Evolutionary conservation across 306 rosid species (phyloP).

Genomic region (Cucurbita moschata): DNA sequence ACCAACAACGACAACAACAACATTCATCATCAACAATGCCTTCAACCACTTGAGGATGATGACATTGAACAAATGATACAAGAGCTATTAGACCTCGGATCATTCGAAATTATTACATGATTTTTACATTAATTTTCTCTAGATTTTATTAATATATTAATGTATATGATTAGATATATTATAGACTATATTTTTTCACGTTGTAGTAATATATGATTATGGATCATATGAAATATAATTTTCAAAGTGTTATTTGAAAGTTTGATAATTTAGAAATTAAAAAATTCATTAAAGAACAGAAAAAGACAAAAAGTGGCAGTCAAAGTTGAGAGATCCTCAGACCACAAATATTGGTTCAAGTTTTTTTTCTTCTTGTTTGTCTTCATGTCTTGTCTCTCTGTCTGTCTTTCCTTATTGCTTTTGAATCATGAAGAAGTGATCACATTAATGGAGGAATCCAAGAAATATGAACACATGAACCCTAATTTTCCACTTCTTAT

Average conservation of each 20-base stretch:
- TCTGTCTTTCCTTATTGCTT: neutral
- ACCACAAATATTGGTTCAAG: neutral
- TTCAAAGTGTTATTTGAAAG: neutral
- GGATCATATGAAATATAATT: neutral
- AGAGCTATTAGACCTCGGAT: slow-evolving; percentile 63
- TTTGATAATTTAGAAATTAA: neutral
- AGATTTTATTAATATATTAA: neutral
- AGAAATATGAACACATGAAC: neutral
- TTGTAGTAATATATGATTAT: neutral
- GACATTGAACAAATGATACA: slow-evolving; percentile 82
- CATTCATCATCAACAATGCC: slow-evolving; percentile 8
- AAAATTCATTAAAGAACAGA: neutral
- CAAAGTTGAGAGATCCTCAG: neutral
- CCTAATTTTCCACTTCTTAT: slow-evolving; percentile 3
- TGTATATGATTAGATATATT: neutral
- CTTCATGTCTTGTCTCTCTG: neutral
- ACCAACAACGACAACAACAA: neutral
- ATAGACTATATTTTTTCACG: neutral
- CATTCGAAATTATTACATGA: slow-evolving; percentile 27
- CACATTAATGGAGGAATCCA: neutral
- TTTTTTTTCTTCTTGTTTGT: neutral
- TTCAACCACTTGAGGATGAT: slow-evolving; percentile 63
- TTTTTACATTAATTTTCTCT: neutral
- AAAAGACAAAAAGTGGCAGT: neutral
- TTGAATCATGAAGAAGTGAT: neutral